Conservation (phyloP, 306 rosid genomes). For the Cicer bijugum region DNA sequence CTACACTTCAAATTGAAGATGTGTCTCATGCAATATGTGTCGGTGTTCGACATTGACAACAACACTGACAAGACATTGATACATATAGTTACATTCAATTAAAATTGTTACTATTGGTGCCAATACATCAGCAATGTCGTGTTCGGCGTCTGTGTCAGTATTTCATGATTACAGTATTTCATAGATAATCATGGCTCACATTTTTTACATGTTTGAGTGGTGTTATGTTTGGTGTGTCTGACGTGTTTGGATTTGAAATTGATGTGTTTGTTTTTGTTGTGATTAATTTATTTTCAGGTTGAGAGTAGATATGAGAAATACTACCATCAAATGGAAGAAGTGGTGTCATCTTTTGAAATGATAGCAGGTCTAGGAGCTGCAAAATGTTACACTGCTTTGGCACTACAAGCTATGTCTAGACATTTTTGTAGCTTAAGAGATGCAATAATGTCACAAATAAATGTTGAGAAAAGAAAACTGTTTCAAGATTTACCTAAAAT, state of each 20-base stretch:
- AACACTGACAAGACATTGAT: too few species aligned
- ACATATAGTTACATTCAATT: too few species aligned
- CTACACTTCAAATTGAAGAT: too few species aligned
- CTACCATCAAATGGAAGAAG: constrained; percentile 79
- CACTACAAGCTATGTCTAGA: constrained; percentile 86
- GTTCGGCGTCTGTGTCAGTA: too few species aligned
- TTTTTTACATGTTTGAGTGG: too few species aligned
- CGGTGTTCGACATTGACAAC: too few species aligned
- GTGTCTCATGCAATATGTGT: too few species aligned
- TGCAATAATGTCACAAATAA: constrained; percentile 64
- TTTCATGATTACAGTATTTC: too few species aligned
- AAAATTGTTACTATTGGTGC: too few species aligned
- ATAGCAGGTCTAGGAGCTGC: constrained; percentile 79
- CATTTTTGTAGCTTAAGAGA: constrained; percentile 79
- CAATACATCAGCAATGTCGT: too few species aligned
- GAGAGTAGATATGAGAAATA: constrained; percentile 75
- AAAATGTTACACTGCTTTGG: constrained; percentile 72
- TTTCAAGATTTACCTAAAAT: constrained; percentile 67
- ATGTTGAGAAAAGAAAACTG: constrained; percentile 61
- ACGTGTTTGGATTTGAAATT: neutral
- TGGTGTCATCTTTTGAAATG: constrained; percentile 65
- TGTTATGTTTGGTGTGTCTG: neutral
- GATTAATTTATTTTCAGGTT: constrained; percentile 54
- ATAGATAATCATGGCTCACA: too few species aligned
- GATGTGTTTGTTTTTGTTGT: neutral